Conservation (phyloP, 2,329 filamentous ascomycete genomes). For the Pyrenophora tritici-repentis region DNA sequence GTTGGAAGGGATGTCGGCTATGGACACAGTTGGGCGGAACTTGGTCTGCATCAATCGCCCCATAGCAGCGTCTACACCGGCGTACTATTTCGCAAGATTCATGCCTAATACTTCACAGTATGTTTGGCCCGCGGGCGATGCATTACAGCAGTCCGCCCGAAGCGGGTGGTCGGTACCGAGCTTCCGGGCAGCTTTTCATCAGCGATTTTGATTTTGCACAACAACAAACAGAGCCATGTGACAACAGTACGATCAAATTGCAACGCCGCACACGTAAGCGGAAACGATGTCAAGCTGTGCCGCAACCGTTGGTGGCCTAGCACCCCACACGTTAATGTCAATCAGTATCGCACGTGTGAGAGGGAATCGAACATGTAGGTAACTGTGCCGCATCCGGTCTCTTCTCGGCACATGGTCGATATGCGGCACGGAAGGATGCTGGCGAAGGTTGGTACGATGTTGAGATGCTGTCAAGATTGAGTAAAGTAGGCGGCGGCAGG, state of each 20-base stretch:
- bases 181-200: not conserved
- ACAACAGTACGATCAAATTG: constrained; percentile 1
- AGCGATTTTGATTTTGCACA: not conserved
- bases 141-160: too few relatives aligned
- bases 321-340: not conserved
- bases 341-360: not conserved
- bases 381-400: not conserved
- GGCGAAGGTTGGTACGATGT: not conserved
- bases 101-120: too few relatives aligned
- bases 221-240: too few relatives aligned
- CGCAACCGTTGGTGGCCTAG: constrained; percentile 11
- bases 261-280: constrained; percentile 10
- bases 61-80: too few relatives aligned
- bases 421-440: not conserved
- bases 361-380: not conserved
- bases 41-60: too few relatives aligned
- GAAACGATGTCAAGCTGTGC: constrained; percentile 6
- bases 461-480: constrained; percentile 3
- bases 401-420: not conserved
- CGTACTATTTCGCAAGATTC: too few relatives aligned
- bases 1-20: too few relatives aligned
- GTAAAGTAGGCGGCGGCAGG: constrained; percentile 2
- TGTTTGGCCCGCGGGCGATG: too few relatives aligned
- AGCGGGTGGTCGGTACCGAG: too few relatives aligned
- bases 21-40: too few relatives aligned